phyloP scores from a whole-genome alignment of 2,329 filamentous ascomycete genomes.

The Penicillium brasilianum region DNA sequence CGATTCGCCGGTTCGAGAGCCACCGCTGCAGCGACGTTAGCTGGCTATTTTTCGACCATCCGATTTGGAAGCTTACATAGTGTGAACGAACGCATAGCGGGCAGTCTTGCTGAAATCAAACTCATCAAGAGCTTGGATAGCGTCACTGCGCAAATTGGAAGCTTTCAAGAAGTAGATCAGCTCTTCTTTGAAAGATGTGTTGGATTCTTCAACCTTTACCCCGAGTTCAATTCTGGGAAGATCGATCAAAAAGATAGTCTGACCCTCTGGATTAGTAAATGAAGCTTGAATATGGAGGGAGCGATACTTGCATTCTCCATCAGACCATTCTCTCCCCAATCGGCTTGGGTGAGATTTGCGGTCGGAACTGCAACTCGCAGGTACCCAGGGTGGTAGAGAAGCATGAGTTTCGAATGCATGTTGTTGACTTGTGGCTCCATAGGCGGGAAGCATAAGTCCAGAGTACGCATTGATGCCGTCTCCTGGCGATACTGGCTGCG shows the following conservation, averaged over 20 bases:
- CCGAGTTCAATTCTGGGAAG: constrained; percentile 60
- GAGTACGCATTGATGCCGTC: constrained; percentile 52
- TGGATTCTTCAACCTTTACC: constrained; percentile 35
- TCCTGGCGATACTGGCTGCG: constrained; percentile 49
- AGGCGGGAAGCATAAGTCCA: constrained; percentile 77
- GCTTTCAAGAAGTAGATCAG: constrained; percentile 72
- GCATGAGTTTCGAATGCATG: constrained; percentile 95
- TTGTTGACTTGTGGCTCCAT: constrained; percentile 73
- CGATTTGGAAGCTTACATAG: constrained; percentile 64
- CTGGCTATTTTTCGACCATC: constrained; percentile 11
- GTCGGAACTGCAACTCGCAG: constrained; percentile 83
- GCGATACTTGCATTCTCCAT: constrained; percentile 76
- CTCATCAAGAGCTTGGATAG: constrained; percentile 70
- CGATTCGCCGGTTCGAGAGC: constrained; percentile 58
- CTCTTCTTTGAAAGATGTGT: constrained; percentile 69
- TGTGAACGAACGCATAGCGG: constrained; percentile 80
- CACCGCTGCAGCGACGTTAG: constrained; percentile 52
- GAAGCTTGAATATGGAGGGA: neutral
- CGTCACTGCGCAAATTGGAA: constrained; percentile 66
- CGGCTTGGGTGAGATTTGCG: constrained; percentile 81
- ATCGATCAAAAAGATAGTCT: constrained; percentile 91
- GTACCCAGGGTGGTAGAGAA: constrained; percentile 77
- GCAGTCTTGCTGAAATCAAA: constrained; percentile 82
- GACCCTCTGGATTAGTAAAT: constrained; percentile 19
- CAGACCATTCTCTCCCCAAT: constrained; percentile 79